Percentiles rank a stretch among this genome's conserved stretches.
Conservation (phyloP, 345 rosid genomes). For the Cardamine resedifolia region DNA sequence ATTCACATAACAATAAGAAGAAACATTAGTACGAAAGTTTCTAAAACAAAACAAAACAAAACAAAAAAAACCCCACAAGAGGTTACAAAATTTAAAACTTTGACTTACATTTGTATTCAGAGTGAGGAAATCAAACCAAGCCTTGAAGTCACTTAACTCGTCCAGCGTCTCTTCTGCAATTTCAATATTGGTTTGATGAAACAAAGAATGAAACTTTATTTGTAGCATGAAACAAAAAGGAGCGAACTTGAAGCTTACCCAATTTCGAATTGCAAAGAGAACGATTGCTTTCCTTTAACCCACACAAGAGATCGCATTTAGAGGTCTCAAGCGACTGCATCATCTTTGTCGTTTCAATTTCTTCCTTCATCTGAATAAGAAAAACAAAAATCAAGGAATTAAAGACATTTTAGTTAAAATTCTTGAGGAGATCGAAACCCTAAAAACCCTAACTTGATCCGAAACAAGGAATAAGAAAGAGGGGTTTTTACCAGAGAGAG, state of each 20-base stretch:
- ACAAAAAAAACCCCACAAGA: neutral
- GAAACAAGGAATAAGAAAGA: neutral
- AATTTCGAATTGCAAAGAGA: slow-evolving; percentile 52
- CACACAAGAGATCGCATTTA: slow-evolving; percentile 57
- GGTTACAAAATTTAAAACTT: neutral
- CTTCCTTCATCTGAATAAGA: slow-evolving; percentile 44
- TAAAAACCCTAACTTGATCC: slow-evolving; percentile 40
- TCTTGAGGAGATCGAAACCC: slow-evolving; percentile 12
- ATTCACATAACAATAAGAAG: neutral
- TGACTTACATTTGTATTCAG: slow-evolving; percentile 46
- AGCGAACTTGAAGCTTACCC: slow-evolving; percentile 41
- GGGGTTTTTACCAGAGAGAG: slow-evolving; percentile 49
- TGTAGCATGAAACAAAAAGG: slow-evolving; percentile 1
- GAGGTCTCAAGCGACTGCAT: slow-evolving; percentile 43
- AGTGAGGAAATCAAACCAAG: slow-evolving; percentile 53
- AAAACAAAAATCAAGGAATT: neutral
- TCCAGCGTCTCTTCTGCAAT: slow-evolving; percentile 64
- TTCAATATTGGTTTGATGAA: neutral
- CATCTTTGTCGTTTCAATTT: slow-evolving; percentile 50
- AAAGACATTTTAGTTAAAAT: neutral
- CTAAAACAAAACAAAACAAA: neutral
- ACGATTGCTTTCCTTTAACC: slow-evolving; percentile 57
- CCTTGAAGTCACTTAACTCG: slow-evolving; percentile 62
- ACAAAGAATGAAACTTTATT: slow-evolving; percentile 3
- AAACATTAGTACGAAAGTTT: neutral